These are phyloP conservation scores for Fusarium drepaniforme DNA, from an alignment of 2,329 filamentous ascomycete species.

Conservation along the genomic window DNA sequence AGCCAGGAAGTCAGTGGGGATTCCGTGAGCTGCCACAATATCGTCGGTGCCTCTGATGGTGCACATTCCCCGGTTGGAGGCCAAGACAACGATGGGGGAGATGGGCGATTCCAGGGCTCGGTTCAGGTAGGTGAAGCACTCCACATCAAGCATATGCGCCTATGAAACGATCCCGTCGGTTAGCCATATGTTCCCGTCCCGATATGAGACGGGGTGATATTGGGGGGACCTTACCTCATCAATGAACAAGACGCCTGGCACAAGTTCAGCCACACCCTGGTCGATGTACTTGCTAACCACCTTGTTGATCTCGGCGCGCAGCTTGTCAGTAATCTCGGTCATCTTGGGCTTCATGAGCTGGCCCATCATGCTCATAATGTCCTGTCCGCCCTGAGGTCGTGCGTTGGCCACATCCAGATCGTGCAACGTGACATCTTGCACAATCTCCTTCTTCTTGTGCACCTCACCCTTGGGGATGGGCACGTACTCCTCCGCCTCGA, in stretches of 20 bases:
- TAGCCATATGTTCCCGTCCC: conserved; percentile 37
- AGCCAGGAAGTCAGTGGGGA: conserved; percentile 92
- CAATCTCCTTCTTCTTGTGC: conserved; percentile 99
- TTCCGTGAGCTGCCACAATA: conserved; percentile 88
- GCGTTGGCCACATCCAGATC: conserved; percentile 97
- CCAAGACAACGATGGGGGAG: conserved; percentile 96
- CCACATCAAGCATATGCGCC: conserved; percentile 99
- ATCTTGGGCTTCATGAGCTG: conserved; percentile 99
- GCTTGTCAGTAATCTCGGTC: conserved; percentile 99
- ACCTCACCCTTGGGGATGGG: conserved; percentile 99
- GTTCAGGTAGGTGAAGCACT: conserved; percentile 99
- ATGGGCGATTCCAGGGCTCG: conserved; percentile 96
- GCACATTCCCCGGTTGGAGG: conserved; percentile 95
- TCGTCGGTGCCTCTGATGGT: conserved; percentile 90
- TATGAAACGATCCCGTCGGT: conserved; percentile 53
- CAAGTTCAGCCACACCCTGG: conserved; percentile 95
- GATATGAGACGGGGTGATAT: conserved; percentile 21
- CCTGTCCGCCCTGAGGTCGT: conserved; percentile 94
- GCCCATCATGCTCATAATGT: conserved; percentile 99
- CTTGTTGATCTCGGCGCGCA: conserved; percentile 97
- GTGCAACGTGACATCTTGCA: conserved; percentile 97
- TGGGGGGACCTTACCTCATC: conserved; percentile 78
- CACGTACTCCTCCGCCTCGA: conserved; percentile 99
- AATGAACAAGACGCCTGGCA: conserved; percentile 98
- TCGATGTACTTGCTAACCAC: conserved; percentile 99